These are phyloP conservation scores for Lactifluus hygrophoroides DNA, from an alignment of 768 basidiomycete genomes.

Conservation along the genomic window DNA sequence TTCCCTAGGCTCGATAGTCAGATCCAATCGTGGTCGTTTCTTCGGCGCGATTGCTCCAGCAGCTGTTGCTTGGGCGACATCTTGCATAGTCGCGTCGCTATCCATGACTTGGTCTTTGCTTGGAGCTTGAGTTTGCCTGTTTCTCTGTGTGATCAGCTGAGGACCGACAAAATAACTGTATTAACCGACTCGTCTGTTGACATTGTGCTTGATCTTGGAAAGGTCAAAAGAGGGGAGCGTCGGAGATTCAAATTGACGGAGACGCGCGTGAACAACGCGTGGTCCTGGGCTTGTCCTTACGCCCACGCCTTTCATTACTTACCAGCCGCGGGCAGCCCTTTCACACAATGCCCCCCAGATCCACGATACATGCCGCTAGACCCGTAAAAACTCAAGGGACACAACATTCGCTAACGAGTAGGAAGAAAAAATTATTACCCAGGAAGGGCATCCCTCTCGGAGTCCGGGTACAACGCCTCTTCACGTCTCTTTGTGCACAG, in stretches of 20 bases:
- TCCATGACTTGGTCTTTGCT: slow-evolving; percentile 11
- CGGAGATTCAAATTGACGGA: slow-evolving; percentile 14
- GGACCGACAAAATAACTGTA: background rate
- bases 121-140: background rate
- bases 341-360: slow-evolving; percentile 13
- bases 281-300: background rate
- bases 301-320: background rate
- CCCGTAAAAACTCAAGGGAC: background rate
- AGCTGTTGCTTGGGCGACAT: slow-evolving; percentile 21
- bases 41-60: slow-evolving; percentile 30
- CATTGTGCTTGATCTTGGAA: slow-evolving; percentile 1
- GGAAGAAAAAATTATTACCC: slow-evolving; percentile 23
- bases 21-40: slow-evolving; percentile 69
- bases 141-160: background rate
- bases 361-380: background rate
- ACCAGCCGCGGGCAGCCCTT: background rate
- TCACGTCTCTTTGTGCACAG: slow-evolving; percentile 75
- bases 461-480: slow-evolving; percentile 47
- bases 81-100: slow-evolving; percentile 20
- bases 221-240: slow-evolving; percentile 3
- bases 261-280: slow-evolving; percentile 7
- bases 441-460: slow-evolving; percentile 28
- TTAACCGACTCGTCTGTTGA: slow-evolving; percentile 21
- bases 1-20: slow-evolving; percentile 47
- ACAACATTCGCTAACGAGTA: background rate